These are phyloP conservation scores for Exophiala mesophila DNA, from an alignment of 2,329 filamentous ascomycete genomes.

Conservation along the genomic window DNA sequence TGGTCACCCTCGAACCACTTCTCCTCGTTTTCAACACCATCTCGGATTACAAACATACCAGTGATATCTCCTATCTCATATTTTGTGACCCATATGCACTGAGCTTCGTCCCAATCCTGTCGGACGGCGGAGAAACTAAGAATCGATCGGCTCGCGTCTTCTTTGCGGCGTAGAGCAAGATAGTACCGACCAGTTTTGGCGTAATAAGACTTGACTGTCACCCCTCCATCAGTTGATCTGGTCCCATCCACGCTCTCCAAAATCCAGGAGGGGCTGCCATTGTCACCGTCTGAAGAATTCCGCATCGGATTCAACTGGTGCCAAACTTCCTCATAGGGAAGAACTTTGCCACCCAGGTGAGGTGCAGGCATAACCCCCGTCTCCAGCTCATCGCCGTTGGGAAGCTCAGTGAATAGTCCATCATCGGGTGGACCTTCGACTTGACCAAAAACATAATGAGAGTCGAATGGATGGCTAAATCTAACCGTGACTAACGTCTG, in stretches of 20 bases:
- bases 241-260: constrained; percentile 5
- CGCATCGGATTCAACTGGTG: constrained; percentile 5
- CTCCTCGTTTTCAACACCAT: background rate
- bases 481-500: constrained; percentile 30
- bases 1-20: background rate
- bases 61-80: constrained; percentile 2
- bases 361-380: constrained; percentile 36
- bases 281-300: constrained; percentile 8
- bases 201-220: constrained; percentile 3
- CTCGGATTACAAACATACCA: background rate
- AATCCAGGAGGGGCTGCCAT: constrained; percentile 3
- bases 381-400: constrained; percentile 40
- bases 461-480: constrained; percentile 39
- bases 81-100: background rate
- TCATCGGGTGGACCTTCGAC: constrained; percentile 33
- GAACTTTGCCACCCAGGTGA: constrained; percentile 31
- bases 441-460: constrained; percentile 24
- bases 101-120: background rate
- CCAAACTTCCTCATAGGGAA: constrained; percentile 55
- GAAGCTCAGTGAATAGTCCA: constrained; percentile 35
- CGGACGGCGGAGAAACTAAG: background rate
- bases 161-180: constrained; percentile 1
- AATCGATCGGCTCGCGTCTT: background rate
- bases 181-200: constrained; percentile 4
- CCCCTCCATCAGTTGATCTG: background rate